Evolutionary conservation across 306 rosid genomes (phyloP).

Genomic region (Morella rubra): DNA sequence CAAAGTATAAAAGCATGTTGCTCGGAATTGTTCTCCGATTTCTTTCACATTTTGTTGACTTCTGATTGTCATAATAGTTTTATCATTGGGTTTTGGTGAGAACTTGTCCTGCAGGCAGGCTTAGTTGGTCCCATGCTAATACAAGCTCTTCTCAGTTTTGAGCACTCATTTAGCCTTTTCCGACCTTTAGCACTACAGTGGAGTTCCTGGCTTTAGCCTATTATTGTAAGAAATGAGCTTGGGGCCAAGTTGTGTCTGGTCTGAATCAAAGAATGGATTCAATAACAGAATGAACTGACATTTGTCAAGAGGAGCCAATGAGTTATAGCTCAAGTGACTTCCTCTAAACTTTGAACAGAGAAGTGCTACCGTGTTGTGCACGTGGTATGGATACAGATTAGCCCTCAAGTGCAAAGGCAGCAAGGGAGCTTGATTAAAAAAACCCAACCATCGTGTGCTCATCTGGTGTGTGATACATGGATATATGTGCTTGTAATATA

Average conservation of each 20-base stretch:
- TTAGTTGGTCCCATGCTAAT: conserved; percentile 4
- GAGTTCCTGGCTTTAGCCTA: background rate
- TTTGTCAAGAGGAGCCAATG: background rate
- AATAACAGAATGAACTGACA: conserved; percentile 1
- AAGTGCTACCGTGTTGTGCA: background rate
- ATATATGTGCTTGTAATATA: background rate
- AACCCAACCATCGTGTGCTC: too few relatives aligned
- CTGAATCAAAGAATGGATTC: conserved; percentile 9
- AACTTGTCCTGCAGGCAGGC: background rate
- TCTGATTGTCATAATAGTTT: background rate
- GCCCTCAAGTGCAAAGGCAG: background rate
- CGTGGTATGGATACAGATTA: background rate
- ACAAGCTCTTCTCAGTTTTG: background rate
- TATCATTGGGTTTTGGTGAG: background rate
- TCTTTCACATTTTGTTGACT: background rate
- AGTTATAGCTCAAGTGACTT: background rate
- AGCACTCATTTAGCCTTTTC: background rate
- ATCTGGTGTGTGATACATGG: background rate
- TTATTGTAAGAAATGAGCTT: background rate
- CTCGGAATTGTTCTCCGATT: conserved; percentile 11
- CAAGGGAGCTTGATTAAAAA: background rate
- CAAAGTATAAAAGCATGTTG: conserved; percentile 8
- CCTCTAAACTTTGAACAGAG: background rate
- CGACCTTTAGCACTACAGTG: background rate
- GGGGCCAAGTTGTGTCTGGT: background rate